Percentiles rank a stretch among this genome's conserved stretches.
Evolutionary conservation across 1,139 yeast species (phyloP).

Genomic region (Pichia sp.): DNA sequence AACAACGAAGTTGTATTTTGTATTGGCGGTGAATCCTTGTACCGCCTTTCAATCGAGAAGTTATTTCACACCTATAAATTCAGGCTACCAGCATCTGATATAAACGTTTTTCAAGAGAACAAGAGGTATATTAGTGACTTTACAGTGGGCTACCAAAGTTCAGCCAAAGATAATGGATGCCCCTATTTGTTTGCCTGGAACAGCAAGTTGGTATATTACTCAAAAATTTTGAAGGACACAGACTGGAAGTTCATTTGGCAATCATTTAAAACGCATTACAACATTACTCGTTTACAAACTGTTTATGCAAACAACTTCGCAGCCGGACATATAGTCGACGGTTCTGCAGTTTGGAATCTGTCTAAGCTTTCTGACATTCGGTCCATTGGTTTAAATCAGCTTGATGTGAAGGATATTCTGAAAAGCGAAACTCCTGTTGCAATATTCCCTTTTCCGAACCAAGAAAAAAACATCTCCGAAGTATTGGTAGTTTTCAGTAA

Average conservation of each 20-base stretch:
- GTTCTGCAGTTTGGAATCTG: conserved; percentile 28
- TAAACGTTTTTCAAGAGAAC: conserved; percentile 18
- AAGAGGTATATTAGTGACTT: conserved; percentile 24
- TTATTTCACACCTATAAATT: conserved; percentile 27
- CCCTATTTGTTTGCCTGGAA: conserved; percentile 29
- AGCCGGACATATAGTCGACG: conserved; percentile 26
- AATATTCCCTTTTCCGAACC: conserved; percentile 23
- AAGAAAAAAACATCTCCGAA: conserved; percentile 20
- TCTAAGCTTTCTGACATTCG: conserved; percentile 29
- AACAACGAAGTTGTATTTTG: conserved; percentile 56
- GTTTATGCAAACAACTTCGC: conserved; percentile 30
- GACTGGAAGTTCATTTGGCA: conserved; percentile 24
- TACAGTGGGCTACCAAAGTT: conserved; percentile 27
- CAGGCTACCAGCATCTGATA: conserved; percentile 19
- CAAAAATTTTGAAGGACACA: conserved; percentile 18
- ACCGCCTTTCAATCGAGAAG: conserved; percentile 54
- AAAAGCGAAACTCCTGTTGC: conserved; percentile 28
- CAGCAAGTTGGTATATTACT: conserved; percentile 25
- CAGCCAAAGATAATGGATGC: conserved; percentile 19
- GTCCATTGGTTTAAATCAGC: conserved; percentile 23
- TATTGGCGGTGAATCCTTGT: conserved; percentile 54
- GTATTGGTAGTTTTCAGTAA: conserved; percentile 27
- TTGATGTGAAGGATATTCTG: conserved; percentile 25
- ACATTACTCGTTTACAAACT: conserved; percentile 23
- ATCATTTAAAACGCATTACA: conserved; percentile 26